A percentile compares a stretch with the other conserved stretches of the same genome.
These are phyloP conservation scores for Neurospora terricola DNA, from an alignment of 495 filamentous ascomycete genomes.

Conservation along the genomic window DNA sequence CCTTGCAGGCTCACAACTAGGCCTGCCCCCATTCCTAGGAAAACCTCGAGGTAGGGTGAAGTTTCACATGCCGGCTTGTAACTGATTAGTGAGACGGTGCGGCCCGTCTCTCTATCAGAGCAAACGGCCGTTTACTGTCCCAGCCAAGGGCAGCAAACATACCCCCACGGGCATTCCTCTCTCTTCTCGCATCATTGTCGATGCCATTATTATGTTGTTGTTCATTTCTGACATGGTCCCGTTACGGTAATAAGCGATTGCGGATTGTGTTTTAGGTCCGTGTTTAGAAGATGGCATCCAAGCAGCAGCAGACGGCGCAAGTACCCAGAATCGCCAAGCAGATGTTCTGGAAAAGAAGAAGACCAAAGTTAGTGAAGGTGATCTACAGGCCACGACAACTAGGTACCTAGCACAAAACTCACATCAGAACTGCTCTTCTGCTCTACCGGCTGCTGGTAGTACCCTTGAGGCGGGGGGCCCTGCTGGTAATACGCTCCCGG, in stretches of 20 bases:
- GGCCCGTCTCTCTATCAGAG: background rate
- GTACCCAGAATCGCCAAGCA: conserved; percentile 26
- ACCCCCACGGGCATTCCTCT: background rate
- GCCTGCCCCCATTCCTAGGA: background rate
- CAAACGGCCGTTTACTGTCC: background rate
- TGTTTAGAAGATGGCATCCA: conserved; percentile 36
- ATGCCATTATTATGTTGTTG: background rate
- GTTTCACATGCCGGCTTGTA: background rate
- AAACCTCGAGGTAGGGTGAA: background rate
- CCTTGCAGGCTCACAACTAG: background rate
- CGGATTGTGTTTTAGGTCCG: background rate
- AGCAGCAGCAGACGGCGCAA: conserved; percentile 40
- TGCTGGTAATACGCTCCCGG: conserved; percentile 10
- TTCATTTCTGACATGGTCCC: background rate
- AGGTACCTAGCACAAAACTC: background rate
- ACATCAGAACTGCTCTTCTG: conserved; percentile 14
- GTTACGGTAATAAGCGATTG: background rate
- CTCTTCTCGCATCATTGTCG: background rate
- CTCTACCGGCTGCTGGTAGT: conserved; percentile 16
- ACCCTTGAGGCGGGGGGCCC: conserved; percentile 11
- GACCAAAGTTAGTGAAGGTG: background rate
- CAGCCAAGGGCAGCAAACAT: background rate
- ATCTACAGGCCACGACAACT: background rate
- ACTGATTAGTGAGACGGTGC: background rate
- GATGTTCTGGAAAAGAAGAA: conserved; percentile 14